Evolutionary conservation across 2,329 filamentous ascomycete species (phyloP), one percentile per base, ranked within the genome.

Genomic region (Penicillium capsulatum): DNA sequence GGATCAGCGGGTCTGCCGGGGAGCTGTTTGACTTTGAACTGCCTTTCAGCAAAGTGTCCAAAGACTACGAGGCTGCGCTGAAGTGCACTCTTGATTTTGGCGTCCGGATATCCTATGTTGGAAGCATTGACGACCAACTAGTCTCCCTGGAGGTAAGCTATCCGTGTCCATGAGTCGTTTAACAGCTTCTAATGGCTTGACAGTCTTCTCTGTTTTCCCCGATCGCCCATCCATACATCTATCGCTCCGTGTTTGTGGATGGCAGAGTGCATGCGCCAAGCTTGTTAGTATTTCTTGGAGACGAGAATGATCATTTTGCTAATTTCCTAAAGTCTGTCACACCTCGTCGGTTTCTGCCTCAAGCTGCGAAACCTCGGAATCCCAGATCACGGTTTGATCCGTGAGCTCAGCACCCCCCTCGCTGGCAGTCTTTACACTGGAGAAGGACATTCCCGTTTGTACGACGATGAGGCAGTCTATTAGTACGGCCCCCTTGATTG

Each of bases 101-200:
- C 9, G 86, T 86, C 10, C 80, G 87, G 28, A 79, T 97, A 34
- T 85, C 89, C 0, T 96, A 90, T 61, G 76, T 94, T 43, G 91
- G 91, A 38, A 96, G 90, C 64, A 94, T 98, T 36, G 92, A 98
- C 61, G 92, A 98, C 64, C 92, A 98, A 64, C 74, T 98, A 2
- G 90, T 98, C 10, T 91, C 90, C 3, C 73, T 98, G 59, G 91
- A 96, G 73, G 84, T 86, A 64, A 59, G 69, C 55, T 31, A 8
- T 4, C 8, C 5, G 16, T 5, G 13, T 10, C 9, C 15, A n/a
- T 11, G 11, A 27, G 19, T n/a, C 9, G 8, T 15, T 7, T 13
- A 1, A 22, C n/a, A 11, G 8, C 29, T 40, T 4, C 24, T 41
- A 30, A 28, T 17, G 15, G 7, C 35, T 34, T 31, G 17, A 15